phyloP scores from a whole-genome alignment of 2,329 filamentous ascomycete genomes.

The Apiospora pterosperma region DNA sequence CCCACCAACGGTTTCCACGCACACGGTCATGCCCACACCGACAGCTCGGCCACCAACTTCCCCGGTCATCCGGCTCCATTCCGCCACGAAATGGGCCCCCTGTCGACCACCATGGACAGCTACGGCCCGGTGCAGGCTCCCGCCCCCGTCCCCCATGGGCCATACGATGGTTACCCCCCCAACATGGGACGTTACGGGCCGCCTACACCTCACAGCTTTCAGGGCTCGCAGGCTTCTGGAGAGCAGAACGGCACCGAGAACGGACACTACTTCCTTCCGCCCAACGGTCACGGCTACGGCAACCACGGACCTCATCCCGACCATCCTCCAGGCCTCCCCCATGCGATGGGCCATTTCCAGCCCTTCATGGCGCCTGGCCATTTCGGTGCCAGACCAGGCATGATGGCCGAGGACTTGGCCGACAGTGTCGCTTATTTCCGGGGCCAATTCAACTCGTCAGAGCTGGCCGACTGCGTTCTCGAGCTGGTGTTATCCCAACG shows the following conservation, averaged over 20 bases:
- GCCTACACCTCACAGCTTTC: slow-evolving; percentile 58
- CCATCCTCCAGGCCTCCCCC: slow-evolving; percentile 9
- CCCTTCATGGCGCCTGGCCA: slow-evolving; percentile 21
- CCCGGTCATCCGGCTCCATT: slow-evolving; percentile 21
- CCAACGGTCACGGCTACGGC: slow-evolving; percentile 25
- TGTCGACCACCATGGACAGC: slow-evolving; percentile 19
- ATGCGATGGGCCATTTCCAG: slow-evolving; percentile 19
- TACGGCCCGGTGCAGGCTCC: slow-evolving; percentile 19
- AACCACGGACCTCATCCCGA: slow-evolving; percentile 4
- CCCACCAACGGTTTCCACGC: slow-evolving; percentile 11
- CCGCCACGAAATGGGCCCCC: slow-evolving; percentile 21
- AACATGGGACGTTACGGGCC: slow-evolving; percentile 41
- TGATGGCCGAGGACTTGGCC: slow-evolving; percentile 21
- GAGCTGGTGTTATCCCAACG: slow-evolving; percentile 36
- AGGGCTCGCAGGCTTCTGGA: slow-evolving; percentile 56
- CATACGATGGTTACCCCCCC: slow-evolving; percentile 31
- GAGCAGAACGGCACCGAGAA: slow-evolving; percentile 39
- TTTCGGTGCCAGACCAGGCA: slow-evolving; percentile 17
- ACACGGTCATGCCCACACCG: slow-evolving; percentile 23
- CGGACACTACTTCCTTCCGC: slow-evolving; percentile 32
- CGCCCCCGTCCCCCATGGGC: slow-evolving; percentile 21
- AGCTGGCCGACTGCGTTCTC: slow-evolving; percentile 39
- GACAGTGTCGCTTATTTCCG: slow-evolving; percentile 30
- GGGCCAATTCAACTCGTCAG: slow-evolving; percentile 34
- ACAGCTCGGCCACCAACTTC: slow-evolving; percentile 22